phyloP scores from a whole-genome alignment of 257 asterid species.

The Solanum chiquidenum region DNA sequence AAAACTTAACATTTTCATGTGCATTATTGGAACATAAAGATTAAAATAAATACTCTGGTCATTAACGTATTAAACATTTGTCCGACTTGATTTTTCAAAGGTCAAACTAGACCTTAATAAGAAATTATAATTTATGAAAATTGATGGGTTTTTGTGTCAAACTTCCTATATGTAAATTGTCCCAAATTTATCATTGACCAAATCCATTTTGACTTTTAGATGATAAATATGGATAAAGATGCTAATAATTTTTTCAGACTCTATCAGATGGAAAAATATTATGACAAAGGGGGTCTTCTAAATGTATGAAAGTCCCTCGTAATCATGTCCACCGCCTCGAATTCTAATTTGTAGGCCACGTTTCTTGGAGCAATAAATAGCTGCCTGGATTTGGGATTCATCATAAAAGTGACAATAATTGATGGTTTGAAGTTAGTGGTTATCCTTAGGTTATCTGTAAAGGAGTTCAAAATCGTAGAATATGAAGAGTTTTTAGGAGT shows the following conservation, averaged over 20 bases:
- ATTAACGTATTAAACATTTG: background rate
- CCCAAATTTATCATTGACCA: background rate
- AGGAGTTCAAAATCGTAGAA: background rate
- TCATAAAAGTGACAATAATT: background rate
- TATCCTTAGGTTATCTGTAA: background rate
- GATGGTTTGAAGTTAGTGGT: background rate
- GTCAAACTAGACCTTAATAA: background rate
- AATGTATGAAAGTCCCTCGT: background rate
- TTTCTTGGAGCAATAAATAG: background rate
- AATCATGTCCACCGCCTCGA: background rate
- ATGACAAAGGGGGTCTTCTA: background rate
- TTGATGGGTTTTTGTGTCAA: background rate
- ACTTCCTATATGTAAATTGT: background rate
- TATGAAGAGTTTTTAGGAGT: background rate
- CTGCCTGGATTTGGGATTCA: background rate
- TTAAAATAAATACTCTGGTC: background rate
- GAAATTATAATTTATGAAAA: background rate
- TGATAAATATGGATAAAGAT: background rate
- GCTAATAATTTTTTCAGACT: too few species aligned
- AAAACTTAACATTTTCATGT: background rate
- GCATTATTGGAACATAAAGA: background rate
- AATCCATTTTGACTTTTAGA: background rate
- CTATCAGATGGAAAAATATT: background rate
- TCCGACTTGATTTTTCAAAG: background rate
- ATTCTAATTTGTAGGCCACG: background rate